phyloP scores from a whole-genome alignment of 345 rosid species.

The Corchorus capsularis region DNA sequence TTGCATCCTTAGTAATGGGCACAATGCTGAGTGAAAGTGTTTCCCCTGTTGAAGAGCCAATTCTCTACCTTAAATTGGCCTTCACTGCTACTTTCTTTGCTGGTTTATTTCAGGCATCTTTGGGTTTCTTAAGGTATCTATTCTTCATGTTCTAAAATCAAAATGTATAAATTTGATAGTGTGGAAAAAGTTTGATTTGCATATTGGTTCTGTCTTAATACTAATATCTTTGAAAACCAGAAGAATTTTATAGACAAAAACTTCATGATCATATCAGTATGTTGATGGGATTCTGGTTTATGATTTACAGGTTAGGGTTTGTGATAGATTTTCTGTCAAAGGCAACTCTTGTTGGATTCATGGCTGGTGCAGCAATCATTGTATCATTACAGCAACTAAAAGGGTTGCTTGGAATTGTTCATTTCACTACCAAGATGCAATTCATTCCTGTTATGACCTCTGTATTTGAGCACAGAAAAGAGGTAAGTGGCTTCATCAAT shows the following conservation, averaged over 20 bases:
- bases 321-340: slow-evolving; percentile 92
- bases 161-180: not conserved
- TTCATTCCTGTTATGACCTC: slow-evolving; percentile 71
- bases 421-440: slow-evolving; percentile 91
- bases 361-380: slow-evolving; percentile 97
- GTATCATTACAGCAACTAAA: slow-evolving; percentile 94
- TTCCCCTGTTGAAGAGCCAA: slow-evolving; percentile 60
- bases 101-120: slow-evolving; percentile 88
- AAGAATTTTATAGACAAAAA: not conserved
- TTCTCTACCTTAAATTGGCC: slow-evolving; percentile 77
- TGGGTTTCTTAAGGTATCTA: slow-evolving; percentile 77
- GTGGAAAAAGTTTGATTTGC: not conserved
- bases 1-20: slow-evolving; percentile 96
- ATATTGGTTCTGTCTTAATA: not conserved
- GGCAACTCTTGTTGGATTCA: slow-evolving; percentile 95
- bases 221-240: not conserved
- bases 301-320: slow-evolving; percentile 80
- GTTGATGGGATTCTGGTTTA: slow-evolving; percentile 11
- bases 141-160: not conserved
- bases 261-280: not conserved
- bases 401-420: slow-evolving; percentile 93
- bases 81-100: slow-evolving; percentile 98
- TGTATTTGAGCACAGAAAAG: slow-evolving; percentile 57
- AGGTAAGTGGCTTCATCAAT: slow-evolving; percentile 42
- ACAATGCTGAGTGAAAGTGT: slow-evolving; percentile 87